Evolutionary conservation across 176 grass and related monocot genomes (phyloP).

Genomic region (Oryza nivara): DNA sequence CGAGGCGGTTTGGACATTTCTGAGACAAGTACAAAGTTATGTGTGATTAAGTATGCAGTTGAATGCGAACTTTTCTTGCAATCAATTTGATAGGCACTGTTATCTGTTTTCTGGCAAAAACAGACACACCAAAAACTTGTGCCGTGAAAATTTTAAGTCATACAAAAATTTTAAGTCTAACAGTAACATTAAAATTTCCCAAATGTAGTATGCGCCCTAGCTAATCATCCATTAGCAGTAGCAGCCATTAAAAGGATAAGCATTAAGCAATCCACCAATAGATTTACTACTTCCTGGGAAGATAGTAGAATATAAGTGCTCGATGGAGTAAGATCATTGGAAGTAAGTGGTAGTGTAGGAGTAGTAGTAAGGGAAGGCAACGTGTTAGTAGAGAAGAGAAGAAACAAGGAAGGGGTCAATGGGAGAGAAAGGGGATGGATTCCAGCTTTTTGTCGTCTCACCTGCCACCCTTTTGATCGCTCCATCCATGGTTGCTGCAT

Average conservation of each 20-base stretch:
- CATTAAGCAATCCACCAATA: background rate
- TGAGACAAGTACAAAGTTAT: background rate
- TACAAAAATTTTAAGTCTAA: background rate
- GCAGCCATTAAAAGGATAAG: background rate
- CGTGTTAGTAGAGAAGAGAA: background rate
- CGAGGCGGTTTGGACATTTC: background rate
- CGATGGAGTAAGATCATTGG: too few species aligned
- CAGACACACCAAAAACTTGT: background rate
- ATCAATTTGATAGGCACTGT: constrained; percentile 9
- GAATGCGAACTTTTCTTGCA: background rate
- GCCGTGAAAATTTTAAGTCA: background rate
- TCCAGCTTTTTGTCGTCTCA: constrained; percentile 30
- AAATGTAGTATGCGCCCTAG: background rate
- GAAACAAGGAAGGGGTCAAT: background rate
- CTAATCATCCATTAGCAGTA: background rate
- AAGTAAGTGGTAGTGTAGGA: background rate
- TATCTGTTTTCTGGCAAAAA: background rate
- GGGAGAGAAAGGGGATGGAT: background rate
- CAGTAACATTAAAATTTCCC: background rate
- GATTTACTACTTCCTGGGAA: background rate
- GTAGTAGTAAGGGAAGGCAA: background rate
- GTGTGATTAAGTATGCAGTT: background rate
- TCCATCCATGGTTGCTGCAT: constrained; percentile 68
- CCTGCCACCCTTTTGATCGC: constrained; percentile 66
- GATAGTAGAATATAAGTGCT: background rate